Evolutionary conservation across 352 stramenopile species (phyloP).

Genomic region (Globisporangium emineosum): DNA sequence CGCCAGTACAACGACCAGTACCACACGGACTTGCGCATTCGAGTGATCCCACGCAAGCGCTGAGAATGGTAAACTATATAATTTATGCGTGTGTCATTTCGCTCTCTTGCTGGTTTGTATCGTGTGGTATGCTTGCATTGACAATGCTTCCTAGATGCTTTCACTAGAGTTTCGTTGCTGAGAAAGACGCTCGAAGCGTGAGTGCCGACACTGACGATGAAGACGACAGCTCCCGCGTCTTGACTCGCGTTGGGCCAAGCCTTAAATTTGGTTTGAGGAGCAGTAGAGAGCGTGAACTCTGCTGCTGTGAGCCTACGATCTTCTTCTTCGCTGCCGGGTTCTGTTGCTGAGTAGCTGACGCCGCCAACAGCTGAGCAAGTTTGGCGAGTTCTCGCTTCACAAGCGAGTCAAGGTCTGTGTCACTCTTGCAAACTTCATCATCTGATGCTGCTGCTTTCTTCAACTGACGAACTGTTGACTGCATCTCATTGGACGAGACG

Average conservation of each 20-base stretch:
- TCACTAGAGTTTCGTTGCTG: neutral
- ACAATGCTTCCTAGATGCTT: neutral
- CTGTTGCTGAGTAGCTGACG: neutral
- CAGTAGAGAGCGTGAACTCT: neutral
- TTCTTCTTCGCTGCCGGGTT: neutral
- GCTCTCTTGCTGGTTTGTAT: neutral
- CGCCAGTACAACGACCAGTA: conserved; percentile 52
- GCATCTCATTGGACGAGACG: neutral
- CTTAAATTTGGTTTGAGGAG: neutral
- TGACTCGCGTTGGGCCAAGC: neutral
- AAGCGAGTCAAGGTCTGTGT: conserved; percentile 12
- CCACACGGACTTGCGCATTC: conserved; percentile 70
- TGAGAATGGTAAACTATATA: conserved; percentile 6
- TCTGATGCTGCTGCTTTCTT: neutral
- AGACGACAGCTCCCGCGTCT: neutral
- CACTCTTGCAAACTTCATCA: neutral
- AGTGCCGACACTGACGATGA: neutral
- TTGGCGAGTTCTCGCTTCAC: conserved; percentile 1
- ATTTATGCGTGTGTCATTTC: neutral
- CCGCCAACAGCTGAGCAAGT: neutral
- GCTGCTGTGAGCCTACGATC: neutral
- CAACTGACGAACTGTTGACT: neutral
- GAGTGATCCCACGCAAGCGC: conserved; percentile 35
- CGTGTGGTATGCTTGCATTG: neutral
- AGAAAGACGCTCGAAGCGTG: neutral